Percentiles rank a stretch among this genome's conserved stretches.
Evolutionary conservation across 1,284 basidiomycete genomes (phyloP).

Genomic region (Trichosporon inkin): DNA sequence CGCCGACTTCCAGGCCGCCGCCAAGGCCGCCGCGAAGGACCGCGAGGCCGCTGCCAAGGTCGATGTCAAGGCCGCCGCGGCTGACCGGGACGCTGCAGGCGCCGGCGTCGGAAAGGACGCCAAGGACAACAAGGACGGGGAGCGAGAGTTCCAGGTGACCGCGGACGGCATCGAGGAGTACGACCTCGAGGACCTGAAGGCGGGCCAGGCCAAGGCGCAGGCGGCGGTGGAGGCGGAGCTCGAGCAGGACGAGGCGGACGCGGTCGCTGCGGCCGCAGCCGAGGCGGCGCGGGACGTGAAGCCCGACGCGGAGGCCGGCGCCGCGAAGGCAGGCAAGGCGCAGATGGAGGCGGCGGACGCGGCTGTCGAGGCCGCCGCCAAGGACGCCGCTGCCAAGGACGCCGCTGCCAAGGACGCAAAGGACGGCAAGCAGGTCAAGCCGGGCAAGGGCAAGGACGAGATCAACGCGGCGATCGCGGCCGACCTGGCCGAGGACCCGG

Average conservation of each 20-base stretch:
- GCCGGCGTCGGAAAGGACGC: neutral
- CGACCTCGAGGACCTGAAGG: too few relatives aligned
- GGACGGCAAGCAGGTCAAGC: conserved; percentile 13
- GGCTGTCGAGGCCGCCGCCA: neutral
- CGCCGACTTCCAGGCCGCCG: conserved; percentile 9
- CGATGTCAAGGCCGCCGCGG: conserved; percentile 5
- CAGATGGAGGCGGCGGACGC: conserved; percentile 10
- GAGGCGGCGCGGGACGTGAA: conserved; percentile 14
- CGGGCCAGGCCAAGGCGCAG: neutral
- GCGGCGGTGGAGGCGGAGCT: conserved; percentile 11
- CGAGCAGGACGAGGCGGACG: conserved; percentile 1
- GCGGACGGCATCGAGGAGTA: conserved; percentile 22
- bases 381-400: neutral
- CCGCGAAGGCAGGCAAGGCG: conserved; percentile 35
- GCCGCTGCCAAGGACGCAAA: neutral
- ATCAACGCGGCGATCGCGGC: neutral
- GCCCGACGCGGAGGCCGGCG: conserved; percentile 24
- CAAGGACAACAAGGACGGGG: conserved; percentile 13
- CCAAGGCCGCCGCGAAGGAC: conserved; percentile 8
- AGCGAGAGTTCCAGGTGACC: conserved; percentile 28
- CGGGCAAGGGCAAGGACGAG: conserved; percentile 18
- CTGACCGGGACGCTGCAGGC: neutral
- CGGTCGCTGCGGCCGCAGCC: conserved; percentile 8
- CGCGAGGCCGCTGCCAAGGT: conserved; percentile 7
- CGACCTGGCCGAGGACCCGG: conserved; percentile 18